Conservation (phyloP, 2,329 filamentous ascomycete genomes). For the Ophiostoma himal-ulmi region DNA sequence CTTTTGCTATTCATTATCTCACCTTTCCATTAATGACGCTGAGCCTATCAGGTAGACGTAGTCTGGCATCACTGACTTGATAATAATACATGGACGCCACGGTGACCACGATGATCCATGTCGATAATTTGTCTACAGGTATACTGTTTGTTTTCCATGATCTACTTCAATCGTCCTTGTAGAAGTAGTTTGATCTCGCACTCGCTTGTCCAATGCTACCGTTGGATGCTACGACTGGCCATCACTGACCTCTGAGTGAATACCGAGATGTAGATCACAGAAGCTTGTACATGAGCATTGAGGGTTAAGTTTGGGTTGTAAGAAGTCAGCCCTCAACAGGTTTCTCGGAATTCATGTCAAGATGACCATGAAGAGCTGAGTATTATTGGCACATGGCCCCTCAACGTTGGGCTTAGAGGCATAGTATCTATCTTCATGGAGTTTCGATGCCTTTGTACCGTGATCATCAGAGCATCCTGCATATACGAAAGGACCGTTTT, state of each 20-base stretch:
- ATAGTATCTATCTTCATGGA: not conserved
- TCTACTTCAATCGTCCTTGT: not conserved
- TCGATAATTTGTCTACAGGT: too few relatives aligned
- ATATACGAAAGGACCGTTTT: constrained; percentile 2
- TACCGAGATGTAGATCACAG: not conserved
- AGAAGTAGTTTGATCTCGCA: not conserved
- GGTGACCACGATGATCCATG: not conserved
- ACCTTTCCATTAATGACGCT: not conserved
- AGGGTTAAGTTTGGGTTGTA: not conserved
- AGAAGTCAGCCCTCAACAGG: not conserved
- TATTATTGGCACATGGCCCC: not conserved
- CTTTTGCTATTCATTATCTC: not conserved
- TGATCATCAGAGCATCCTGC: constrained; percentile 6
- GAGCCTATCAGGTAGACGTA: not conserved
- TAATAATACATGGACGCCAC: not conserved
- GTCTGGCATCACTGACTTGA: not conserved
- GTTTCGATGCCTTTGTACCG: not conserved
- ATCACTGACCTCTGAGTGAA: not conserved
- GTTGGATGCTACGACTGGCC: not conserved
- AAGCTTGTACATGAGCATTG: not conserved
- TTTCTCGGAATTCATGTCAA: not conserved
- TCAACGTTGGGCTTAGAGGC: not conserved
- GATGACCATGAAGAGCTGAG: not conserved
- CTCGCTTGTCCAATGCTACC: not conserved
- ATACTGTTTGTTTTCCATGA: too few relatives aligned